phyloP scores from a whole-genome alignment of 2,329 filamentous ascomycete species.

The Hymenoscyphus albidus region DNA sequence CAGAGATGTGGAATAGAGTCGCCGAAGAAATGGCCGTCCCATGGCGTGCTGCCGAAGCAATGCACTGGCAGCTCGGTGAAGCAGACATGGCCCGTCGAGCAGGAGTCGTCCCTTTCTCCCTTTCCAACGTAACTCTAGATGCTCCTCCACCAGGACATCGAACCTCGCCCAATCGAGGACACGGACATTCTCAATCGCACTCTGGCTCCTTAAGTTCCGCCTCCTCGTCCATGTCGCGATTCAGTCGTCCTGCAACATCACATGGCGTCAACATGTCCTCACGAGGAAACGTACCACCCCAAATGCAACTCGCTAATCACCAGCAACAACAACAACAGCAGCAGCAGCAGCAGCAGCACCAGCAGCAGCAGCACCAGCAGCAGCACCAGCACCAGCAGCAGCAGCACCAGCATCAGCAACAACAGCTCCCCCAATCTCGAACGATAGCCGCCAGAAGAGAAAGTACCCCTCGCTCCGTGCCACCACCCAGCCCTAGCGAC shows the following conservation, averaged over 20 bases:
- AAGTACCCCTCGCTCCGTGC: constrained; percentile 34
- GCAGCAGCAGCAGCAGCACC: neutral
- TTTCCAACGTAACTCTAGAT: constrained; percentile 56
- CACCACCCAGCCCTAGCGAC: constrained; percentile 38
- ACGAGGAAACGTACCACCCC: constrained; percentile 10
- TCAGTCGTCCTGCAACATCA: constrained; percentile 26
- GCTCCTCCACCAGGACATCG: constrained; percentile 37
- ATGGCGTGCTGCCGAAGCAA: constrained; percentile 92
- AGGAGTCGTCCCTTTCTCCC: constrained; percentile 80
- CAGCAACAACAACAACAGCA: too few species aligned
- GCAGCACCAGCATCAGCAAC: neutral
- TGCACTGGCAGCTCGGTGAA: constrained; percentile 97
- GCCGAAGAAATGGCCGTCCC: constrained; percentile 93
- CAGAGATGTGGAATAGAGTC: constrained; percentile 96
- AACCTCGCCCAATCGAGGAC: constrained; percentile 40
- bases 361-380: constrained; percentile 1
- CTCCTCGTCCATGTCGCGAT: constrained; percentile 16
- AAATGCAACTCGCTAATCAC: too few species aligned
- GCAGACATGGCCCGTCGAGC: constrained; percentile 90
- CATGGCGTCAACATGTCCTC: constrained; percentile 19
- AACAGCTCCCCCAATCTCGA: constrained; percentile 18
- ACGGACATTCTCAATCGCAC: constrained; percentile 31
- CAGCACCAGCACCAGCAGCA: neutral
- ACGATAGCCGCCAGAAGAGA: constrained; percentile 34
- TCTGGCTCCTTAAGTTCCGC: constrained; percentile 22